These are phyloP conservation scores for Dendrobium chrysotoxum DNA, from an alignment of 106 monocot species.

Conservation along the genomic window DNA sequence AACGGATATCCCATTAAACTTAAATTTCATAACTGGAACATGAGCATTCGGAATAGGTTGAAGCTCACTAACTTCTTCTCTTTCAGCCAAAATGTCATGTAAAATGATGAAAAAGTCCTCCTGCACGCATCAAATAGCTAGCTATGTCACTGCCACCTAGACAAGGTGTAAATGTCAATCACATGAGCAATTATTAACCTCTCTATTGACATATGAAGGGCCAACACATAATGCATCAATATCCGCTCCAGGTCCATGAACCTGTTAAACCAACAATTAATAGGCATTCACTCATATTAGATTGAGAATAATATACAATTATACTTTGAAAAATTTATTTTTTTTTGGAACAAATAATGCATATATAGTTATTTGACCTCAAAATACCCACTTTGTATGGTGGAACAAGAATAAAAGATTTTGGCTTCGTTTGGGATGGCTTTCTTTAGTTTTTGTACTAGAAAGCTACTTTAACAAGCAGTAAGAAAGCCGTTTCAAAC, in stretches of 20 bases:
- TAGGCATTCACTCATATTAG: too few relatives aligned
- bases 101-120: conserved; percentile 85
- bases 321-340: too few relatives aligned
- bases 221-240: conserved; percentile 94
- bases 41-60: conserved; percentile 92
- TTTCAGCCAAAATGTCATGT: conserved; percentile 65
- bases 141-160: neutral
- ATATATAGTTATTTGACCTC: too few relatives aligned
- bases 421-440: too few relatives aligned
- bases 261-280: conserved; percentile 29
- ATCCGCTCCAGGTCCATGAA: conserved; percentile 90
- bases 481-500: too few relatives aligned
- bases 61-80: conserved; percentile 80
- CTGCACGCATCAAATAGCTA: conserved; percentile 22
- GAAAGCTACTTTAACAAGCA: too few relatives aligned
- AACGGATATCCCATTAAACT: conserved; percentile 85
- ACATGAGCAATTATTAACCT: conserved; percentile 31
- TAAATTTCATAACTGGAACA: conserved; percentile 96
- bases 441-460: too few relatives aligned
- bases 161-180: neutral
- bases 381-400: too few relatives aligned
- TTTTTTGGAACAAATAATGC: too few relatives aligned
- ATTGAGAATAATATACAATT: too few relatives aligned
- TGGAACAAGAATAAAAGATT: too few relatives aligned
- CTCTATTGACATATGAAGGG: conserved; percentile 93